Conservation (phyloP, 768 basidiomycete species). For the Amanita fuliginea region DNA sequence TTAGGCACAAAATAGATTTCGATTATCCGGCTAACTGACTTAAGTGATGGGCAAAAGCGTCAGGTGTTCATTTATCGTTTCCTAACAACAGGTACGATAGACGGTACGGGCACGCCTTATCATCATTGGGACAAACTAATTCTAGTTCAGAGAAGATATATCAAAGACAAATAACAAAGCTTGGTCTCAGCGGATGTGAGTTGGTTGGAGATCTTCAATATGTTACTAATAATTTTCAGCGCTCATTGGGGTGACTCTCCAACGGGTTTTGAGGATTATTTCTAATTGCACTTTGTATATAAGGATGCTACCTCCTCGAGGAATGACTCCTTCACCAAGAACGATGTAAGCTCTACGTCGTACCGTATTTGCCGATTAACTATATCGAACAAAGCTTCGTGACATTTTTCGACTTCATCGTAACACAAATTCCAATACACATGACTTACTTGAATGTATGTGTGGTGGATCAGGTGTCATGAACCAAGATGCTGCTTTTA, state of each 20-base stretch:
- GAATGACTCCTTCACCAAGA: slow-evolving; percentile 77
- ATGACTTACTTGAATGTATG: slow-evolving; percentile 75
- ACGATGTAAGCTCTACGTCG: slow-evolving; percentile 48
- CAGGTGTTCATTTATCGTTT: slow-evolving; percentile 87
- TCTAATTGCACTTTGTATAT: neutral
- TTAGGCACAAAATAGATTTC: slow-evolving; percentile 9
- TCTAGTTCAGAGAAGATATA: slow-evolving; percentile 70
- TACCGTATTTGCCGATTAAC: slow-evolving; percentile 1
- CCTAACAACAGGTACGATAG: slow-evolving; percentile 81
- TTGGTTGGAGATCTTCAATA: slow-evolving; percentile 13
- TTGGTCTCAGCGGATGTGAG: slow-evolving; percentile 81
- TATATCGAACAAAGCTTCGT: slow-evolving; percentile 44
- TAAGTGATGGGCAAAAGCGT: slow-evolving; percentile 87
- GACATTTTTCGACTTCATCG: slow-evolving; percentile 87
- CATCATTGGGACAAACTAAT: neutral
- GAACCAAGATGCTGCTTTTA: neutral
- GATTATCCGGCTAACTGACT: slow-evolving; percentile 7
- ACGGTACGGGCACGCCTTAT: slow-evolving; percentile 36
- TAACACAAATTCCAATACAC: slow-evolving; percentile 78
- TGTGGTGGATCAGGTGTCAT: neutral
- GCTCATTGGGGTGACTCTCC: slow-evolving; percentile 50
- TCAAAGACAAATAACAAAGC: slow-evolving; percentile 90
- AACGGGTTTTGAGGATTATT: neutral
- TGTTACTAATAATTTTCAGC: slow-evolving; percentile 26
- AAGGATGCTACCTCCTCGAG: slow-evolving; percentile 38